Percentiles rank a stretch among this genome's conserved stretches.
Evolutionary conservation across 2,329 filamentous ascomycete genomes (phyloP).

Genomic region (Aureobasidium mangrovei): DNA sequence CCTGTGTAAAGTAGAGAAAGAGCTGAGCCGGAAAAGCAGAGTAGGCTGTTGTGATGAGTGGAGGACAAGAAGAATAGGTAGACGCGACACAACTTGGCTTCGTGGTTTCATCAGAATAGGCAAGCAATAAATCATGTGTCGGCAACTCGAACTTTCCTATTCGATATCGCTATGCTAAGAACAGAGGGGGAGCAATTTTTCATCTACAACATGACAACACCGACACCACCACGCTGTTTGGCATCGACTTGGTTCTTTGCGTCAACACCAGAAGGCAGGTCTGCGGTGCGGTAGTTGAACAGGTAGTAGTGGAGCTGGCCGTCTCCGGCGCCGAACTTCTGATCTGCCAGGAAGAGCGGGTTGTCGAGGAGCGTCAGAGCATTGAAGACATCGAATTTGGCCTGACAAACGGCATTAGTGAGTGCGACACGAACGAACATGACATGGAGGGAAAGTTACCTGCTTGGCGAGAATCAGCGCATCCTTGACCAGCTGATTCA

Average conservation of each 20-base stretch:
- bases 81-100: too few relatives aligned
- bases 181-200: background rate
- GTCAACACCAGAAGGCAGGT: conserved; percentile 79
- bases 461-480: conserved; percentile 81
- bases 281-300: conserved; percentile 88
- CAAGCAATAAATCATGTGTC: too few relatives aligned
- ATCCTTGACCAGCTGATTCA: conserved; percentile 75
- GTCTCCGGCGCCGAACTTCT: conserved; percentile 91
- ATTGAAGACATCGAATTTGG: conserved; percentile 92
- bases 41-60: too few relatives aligned
- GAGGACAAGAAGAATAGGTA: too few relatives aligned
- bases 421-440: background rate
- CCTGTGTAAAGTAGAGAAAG: too few relatives aligned
- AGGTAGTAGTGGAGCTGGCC: conserved; percentile 95
- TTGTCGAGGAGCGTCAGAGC: conserved; percentile 91
- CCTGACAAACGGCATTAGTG: conserved; percentile 29
- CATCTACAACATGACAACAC: conserved; percentile 68
- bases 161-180: background rate
- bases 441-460: conserved; percentile 29
- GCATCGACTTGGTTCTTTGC: conserved; percentile 68
- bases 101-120: too few relatives aligned
- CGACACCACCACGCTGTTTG: conserved; percentile 73
- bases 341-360: conserved; percentile 80
- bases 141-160: background rate
- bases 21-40: too few relatives aligned